Percentiles rank a stretch among this genome's conserved stretches.
Evolutionary conservation across 441 rosid genomes (phyloP).

Genomic region (Isatis lusitanica): DNA sequence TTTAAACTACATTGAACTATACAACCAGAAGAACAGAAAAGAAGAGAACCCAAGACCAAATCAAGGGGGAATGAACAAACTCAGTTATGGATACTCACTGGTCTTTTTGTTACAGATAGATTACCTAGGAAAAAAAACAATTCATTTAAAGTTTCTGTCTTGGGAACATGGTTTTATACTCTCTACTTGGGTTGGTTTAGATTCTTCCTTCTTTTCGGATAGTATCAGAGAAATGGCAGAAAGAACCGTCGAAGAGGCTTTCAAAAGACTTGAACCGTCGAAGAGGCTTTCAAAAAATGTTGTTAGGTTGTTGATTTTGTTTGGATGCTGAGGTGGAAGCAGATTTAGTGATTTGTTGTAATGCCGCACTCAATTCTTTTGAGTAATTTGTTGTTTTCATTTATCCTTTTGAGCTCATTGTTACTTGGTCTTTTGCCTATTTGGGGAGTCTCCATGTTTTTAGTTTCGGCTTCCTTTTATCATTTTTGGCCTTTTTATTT

Average conservation of each 20-base stretch:
- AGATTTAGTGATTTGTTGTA: conserved; percentile 15
- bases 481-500: neutral
- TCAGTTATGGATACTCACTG: neutral
- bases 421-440: neutral
- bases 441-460: neutral
- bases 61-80: conserved; percentile 19
- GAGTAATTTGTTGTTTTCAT: conserved; percentile 14
- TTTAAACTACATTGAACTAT: neutral
- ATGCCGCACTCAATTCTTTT: conserved; percentile 24
- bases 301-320: conserved; percentile 12
- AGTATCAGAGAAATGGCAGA: conserved; percentile 17
- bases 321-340: neutral
- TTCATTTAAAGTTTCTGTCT: conserved; percentile 26
- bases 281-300: conserved; percentile 10
- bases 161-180: conserved; percentile 20
- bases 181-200: conserved; percentile 28
- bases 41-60: neutral
- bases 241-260: neutral
- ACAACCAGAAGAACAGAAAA: neutral
- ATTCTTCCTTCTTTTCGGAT: conserved; percentile 2
- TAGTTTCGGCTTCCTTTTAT: neutral
- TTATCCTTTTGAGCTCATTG: neutral
- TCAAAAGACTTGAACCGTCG: neutral
- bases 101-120: conserved; percentile 7
- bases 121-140: conserved; percentile 14